Evolutionary conservation across 2,329 filamentous ascomycete species (phyloP), one percentile per base, ranked within the genome.

Genomic region (Penicillium sumatraense): DNA sequence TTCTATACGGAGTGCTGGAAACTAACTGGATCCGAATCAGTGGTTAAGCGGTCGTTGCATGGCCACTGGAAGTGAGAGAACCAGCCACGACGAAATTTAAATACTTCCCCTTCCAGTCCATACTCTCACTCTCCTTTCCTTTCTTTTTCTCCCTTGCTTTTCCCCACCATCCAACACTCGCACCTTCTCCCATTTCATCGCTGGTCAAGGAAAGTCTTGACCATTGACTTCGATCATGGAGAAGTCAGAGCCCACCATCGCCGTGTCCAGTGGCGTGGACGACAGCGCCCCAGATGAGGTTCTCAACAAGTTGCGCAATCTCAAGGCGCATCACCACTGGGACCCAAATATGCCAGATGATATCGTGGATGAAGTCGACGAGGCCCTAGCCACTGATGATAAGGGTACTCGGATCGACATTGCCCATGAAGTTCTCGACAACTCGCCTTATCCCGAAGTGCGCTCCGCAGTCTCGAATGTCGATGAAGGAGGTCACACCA

Each of bases 361-460:
- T 58, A 80, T 87, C 45, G 73, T 84, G 49, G 82, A 84, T 57
- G 83, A 86, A 69, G 79, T 88, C 57, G 83, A 87, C 55, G 78
- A 82, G 41, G 84, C 81, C 24, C 77, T 86, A 42, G 73, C 79
- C 38, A 80, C 79, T 2, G 78, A 80, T 55, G 82, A 86, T 70
- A 76, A 80, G 60, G 82, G 82, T 62, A 82, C 83, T 68, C 83
- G 82, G 51, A 72, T 83, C 47, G 79, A 81, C 56, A 80, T 87
- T 61, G 83, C 86, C 63, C 80, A 83, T 62, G 82, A 83, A 54
- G 77, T 86, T 65, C 80, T 87, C 67, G 85, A 88, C 54, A 85
- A 88, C 69, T 88, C 86, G 45, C 86, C 86, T 2, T 89, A 88
- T 65, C 84, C 85, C 33, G 86, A 88, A 74, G 86, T 88, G 27